Conservation (phyloP, 78 protist species). For the Planoprotostelium fungivorum region DNA sequence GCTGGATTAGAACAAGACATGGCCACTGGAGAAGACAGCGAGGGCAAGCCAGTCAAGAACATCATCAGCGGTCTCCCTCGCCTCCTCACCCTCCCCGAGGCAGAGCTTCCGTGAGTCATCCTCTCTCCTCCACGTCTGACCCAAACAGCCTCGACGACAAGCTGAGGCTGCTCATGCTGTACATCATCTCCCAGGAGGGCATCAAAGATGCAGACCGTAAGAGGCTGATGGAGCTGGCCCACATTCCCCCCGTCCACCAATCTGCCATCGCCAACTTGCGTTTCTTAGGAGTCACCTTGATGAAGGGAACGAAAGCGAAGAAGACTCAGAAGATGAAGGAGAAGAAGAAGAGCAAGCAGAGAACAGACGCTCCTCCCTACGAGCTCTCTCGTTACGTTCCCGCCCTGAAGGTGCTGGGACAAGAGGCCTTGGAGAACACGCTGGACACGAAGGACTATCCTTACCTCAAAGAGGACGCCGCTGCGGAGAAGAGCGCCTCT, state of each 20-base stretch:
- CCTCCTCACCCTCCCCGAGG: conserved; percentile 12
- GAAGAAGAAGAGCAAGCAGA: conserved; percentile 26
- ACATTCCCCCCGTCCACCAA: conserved; percentile 45
- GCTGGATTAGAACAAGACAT: conserved; percentile 73
- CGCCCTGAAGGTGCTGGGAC: conserved; percentile 26
- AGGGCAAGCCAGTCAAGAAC: conserved; percentile 35
- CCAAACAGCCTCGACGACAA: conserved; percentile 15
- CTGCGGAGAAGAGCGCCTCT: neutral
- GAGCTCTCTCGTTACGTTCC: conserved; percentile 71
- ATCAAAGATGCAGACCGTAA: conserved; percentile 47
- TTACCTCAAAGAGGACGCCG: conserved; percentile 34
- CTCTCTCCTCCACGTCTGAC: neutral
- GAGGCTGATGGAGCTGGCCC: conserved; percentile 48
- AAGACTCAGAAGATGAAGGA: conserved; percentile 4
- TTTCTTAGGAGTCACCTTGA: conserved; percentile 46
- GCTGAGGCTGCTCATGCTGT: conserved; percentile 56
- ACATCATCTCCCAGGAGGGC: conserved; percentile 71
- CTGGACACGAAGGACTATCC: conserved; percentile 37
- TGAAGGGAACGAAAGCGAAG: conserved; percentile 60
- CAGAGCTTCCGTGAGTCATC: neutral
- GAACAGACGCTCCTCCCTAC: conserved; percentile 29
- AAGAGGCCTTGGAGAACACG: conserved; percentile 11
- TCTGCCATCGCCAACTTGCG: conserved; percentile 36
- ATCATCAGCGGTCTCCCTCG: conserved; percentile 20
- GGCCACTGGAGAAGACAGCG: conserved; percentile 63